A percentile compares a stretch with the other conserved stretches of the same genome.
phyloP scores from a whole-genome alignment of 78 protist genomes.

The Kipferlia bialata region DNA sequence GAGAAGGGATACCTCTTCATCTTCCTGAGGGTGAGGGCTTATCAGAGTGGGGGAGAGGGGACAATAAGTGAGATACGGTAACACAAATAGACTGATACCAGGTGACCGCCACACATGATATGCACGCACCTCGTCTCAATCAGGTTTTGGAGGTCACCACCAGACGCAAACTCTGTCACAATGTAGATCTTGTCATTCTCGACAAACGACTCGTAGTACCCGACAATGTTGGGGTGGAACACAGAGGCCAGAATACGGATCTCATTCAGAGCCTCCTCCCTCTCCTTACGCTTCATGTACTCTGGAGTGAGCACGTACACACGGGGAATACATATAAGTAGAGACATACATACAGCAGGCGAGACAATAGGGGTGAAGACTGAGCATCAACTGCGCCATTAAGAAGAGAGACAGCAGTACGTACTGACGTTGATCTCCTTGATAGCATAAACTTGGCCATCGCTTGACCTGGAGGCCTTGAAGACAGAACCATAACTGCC shows the following conservation, averaged over 20 bases:
- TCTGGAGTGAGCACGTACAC: neutral
- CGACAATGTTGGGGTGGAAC: conserved; percentile 11
- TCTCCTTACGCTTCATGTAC: neutral
- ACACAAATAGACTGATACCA: too few species aligned
- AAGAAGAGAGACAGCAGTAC: too few species aligned
- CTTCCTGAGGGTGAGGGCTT: conserved; percentile 34
- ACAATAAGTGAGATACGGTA: too few species aligned
- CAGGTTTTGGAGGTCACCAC: conserved; percentile 39
- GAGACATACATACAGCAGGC: too few species aligned
- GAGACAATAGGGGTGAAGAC: too few species aligned
- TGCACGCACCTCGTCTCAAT: too few species aligned
- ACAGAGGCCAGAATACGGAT: conserved; percentile 14
- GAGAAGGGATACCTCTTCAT: conserved; percentile 15
- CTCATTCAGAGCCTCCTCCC: conserved; percentile 21
- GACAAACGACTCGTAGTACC: conserved; percentile 36
- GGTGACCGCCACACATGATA: too few species aligned
- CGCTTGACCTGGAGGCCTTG: neutral
- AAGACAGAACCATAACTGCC: conserved; percentile 22
- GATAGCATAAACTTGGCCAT: conserved; percentile 34
- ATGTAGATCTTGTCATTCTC: conserved; percentile 32
- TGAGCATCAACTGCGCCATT: too few species aligned
- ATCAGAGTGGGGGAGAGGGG: too few species aligned
- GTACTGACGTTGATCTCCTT: conserved; percentile 30
- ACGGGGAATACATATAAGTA: too few species aligned
- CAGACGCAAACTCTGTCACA: conserved; percentile 47